A percentile compares a stretch with the other conserved stretches of the same genome.
phyloP scores from a whole-genome alignment of 2,329 filamentous ascomycete species.

The Pleurostoma richardsiae region DNA sequence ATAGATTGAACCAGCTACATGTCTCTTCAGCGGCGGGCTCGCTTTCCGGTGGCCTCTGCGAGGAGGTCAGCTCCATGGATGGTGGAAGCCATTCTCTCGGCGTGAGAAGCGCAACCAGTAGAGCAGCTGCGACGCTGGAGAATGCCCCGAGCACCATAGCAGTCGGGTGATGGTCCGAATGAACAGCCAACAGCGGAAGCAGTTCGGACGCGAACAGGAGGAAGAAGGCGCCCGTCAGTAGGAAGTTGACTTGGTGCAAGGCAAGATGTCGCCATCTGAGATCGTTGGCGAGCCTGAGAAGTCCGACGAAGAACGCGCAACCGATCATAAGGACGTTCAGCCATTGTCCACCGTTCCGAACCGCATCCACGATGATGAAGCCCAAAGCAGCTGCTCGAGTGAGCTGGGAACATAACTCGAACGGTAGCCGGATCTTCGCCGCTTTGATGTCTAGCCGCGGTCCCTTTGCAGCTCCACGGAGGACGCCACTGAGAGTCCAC shows the following conservation, averaged over 20 bases:
- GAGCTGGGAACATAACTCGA: slow-evolving; percentile 7
- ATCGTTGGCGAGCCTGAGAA: slow-evolving; percentile 5
- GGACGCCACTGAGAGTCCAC: slow-evolving; percentile 2
- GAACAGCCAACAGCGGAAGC: slow-evolving; percentile 10
- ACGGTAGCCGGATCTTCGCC: slow-evolving; percentile 3
- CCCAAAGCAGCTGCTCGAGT: slow-evolving; percentile 4
- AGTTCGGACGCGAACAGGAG: slow-evolving; percentile 9
- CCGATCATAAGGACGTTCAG: slow-evolving; percentile 3
- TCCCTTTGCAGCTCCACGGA: neutral
- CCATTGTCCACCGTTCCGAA: slow-evolving; percentile 4
- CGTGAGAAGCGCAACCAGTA: slow-evolving; percentile 35
- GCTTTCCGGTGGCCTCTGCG: slow-evolving; percentile 25
- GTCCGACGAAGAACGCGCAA: slow-evolving; percentile 5
- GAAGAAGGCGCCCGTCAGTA: slow-evolving; percentile 3
- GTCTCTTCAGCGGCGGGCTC: slow-evolving; percentile 46
- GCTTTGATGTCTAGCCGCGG: slow-evolving; percentile 2
- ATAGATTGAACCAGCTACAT: slow-evolving; percentile 48
- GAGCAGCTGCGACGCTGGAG: slow-evolving; percentile 27
- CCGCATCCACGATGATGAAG: slow-evolving; percentile 3
- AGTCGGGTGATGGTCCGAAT: slow-evolving; percentile 13
- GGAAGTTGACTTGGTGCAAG: slow-evolving; percentile 9
- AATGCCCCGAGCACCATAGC: slow-evolving; percentile 26
- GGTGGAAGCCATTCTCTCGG: slow-evolving; percentile 47
- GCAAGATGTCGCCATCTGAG: slow-evolving; percentile 7
- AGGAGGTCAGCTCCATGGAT: slow-evolving; percentile 28